Base-by-base conservation (phyloP, 306 rosid genomes). In the Dalbergia cultrata region DNA sequence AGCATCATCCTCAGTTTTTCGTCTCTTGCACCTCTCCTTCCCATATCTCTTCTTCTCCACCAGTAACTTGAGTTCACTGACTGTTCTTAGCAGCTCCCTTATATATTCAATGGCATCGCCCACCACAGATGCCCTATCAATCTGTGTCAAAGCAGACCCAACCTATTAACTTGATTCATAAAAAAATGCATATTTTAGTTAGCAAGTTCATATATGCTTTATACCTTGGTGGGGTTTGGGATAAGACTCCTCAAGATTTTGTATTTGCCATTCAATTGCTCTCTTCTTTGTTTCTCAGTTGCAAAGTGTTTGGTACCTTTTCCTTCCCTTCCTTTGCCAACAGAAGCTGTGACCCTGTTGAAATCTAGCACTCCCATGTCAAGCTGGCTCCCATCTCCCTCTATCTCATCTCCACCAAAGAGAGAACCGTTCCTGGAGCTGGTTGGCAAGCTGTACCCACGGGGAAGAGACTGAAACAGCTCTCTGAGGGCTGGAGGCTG, bases 91-190 rank as follows among this genome's bases (percentile, higher is more conserved):
- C 14, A 95, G 93, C 90, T 95, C 98, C 62, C 78, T 80, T 53
- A 93, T 93, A 70, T 93, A 90, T 0, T 76, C 88, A 72, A 89
- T 95, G 34, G 99, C 99, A 49, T 95, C 99, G 47, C 89, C 94
- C 69, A 95, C 98, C 39, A 93, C 85, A 14, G 98, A 95, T 22
- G 98, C 98, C 82, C 97, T 89, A 75, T 95, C 99, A 65, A 3
- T 0, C 99, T 95, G 82, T 43, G 58, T 79, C 37, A 60, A 44
- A 70, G 34, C 79, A 45, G 76, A 79, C 5, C 62, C 63, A 71
- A 57, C 44, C 61, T 19, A 73, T 72, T 58, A 74, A n/a, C 17
- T 35, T 72, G 71, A 72, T 66, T 17, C 68, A 52, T 39, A 69
- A 43, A 71, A 53, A 45, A 54, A 8, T 26, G 61, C 26, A n/a